These are phyloP conservation scores for Rugonectria rugulosa DNA, from an alignment of 2,329 filamentous ascomycete species.

Conservation along the genomic window DNA sequence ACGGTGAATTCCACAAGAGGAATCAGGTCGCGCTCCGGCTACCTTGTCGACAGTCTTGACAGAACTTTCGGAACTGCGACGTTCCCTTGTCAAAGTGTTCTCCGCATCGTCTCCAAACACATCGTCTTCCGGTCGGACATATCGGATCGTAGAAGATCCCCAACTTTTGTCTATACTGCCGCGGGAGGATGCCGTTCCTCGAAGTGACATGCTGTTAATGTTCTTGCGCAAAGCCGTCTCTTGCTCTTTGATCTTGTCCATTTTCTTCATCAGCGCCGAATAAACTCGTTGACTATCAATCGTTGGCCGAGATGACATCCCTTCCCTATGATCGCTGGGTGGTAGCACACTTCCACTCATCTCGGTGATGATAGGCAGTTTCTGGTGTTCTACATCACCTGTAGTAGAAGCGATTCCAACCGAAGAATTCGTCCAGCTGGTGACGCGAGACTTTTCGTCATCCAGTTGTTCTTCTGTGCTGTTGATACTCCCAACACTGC, in stretches of 20 bases:
- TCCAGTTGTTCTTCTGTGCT: slow-evolving; percentile 49
- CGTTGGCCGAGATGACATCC: slow-evolving; percentile 37
- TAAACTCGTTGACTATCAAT: slow-evolving; percentile 68
- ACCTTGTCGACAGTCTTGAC: not conserved
- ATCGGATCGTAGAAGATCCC: slow-evolving; percentile 43
- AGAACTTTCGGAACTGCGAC: slow-evolving; percentile 11
- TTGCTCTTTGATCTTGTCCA: slow-evolving; percentile 49
- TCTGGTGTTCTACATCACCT: slow-evolving; percentile 59
- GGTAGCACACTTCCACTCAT: slow-evolving; percentile 51
- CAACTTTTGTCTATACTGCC: slow-evolving; percentile 16
- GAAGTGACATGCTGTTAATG: slow-evolving; percentile 2
- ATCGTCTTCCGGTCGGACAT: slow-evolving; percentile 43
- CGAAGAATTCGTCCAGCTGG: slow-evolving; percentile 75
- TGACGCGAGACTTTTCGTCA: slow-evolving; percentile 70
- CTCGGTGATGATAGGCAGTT: slow-evolving; percentile 71
- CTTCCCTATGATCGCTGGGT: slow-evolving; percentile 40
- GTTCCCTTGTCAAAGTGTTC: not conserved
- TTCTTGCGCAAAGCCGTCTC: slow-evolving; percentile 5
- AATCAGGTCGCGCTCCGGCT: not conserved
- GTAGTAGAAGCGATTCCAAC: slow-evolving; percentile 61
- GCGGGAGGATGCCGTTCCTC: slow-evolving; percentile 1
- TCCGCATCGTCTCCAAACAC: slow-evolving; percentile 38
- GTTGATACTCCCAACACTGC: slow-evolving; percentile 60
- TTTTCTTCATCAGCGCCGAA: slow-evolving; percentile 67
- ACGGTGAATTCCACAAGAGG: not conserved